Base-by-base conservation (phyloP, 164 flowering plant species). In the Pachysandra terminalis region DNA sequence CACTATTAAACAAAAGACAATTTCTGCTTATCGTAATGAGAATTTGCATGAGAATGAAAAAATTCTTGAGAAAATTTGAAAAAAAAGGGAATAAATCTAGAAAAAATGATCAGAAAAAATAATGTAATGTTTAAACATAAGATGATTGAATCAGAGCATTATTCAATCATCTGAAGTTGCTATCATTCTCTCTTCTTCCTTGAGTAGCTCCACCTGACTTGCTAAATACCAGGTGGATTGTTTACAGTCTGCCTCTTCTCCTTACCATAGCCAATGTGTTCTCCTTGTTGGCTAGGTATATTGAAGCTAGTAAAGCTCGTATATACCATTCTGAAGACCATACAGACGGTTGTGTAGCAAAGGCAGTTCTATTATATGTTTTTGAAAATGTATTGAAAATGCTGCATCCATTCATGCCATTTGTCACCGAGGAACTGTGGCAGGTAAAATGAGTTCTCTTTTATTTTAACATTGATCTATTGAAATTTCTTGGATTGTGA, bases 331-430 rank as follows among this genome's bases (percentile, higher is more conserved):
- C 88, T 61, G 90, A 79, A 52, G 79, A 69, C 67, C 65, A 70
- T 54, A 71, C 87, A 61, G 77, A 75, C 75, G 78, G 86, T 70
- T 78, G 72, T 40, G 76, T 82, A 23, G 78, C 98, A 10, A 90
- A 82, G 75, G 96, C 96, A 58, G 95, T 87, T 73, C 89, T 94
- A 52, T 63, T 94, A 15, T 91, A 94, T 81, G 93, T 87, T 32
- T 94, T 86, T 81, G 91, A 83, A 75, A 88, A 88, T 56, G 78
- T 91, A 74, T 76, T 94, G 66, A 94, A 84, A 79, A 64, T 94
- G 71, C 81, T 94, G 37, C 98, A 94, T 83, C 98, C 98, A 12
- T 91, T 94, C 77, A 94, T 94, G 98, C 98, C 98, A 65, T 94
- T 88, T 82, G 98, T 94, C 24, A 94, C 98, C 58, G 98, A 91